Conservation (phyloP, 2,329 filamentous ascomycete genomes). For the Xylaria hypoxylon region DNA sequence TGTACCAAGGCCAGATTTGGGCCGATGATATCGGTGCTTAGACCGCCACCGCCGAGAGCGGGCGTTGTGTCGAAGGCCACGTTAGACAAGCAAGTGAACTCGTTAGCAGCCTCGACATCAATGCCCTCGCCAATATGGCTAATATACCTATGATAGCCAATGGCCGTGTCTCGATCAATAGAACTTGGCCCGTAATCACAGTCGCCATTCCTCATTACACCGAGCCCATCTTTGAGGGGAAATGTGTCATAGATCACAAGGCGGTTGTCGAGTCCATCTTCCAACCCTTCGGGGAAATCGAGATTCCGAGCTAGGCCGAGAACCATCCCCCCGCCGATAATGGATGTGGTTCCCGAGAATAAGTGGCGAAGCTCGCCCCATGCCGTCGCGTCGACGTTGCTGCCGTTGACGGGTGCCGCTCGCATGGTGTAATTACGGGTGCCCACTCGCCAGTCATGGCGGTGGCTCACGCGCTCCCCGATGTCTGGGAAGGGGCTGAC, state of each 20-base stretch:
- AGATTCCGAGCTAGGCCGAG: conserved; percentile 48
- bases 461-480: conserved; percentile 43
- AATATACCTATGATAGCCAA: conserved; percentile 42
- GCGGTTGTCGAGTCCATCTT: conserved; percentile 38
- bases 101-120: conserved; percentile 46
- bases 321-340: conserved; percentile 47
- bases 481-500: conserved; percentile 43
- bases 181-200: conserved; percentile 46
- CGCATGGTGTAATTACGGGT: conserved; percentile 41
- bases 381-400: conserved; percentile 38
- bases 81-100: conserved; percentile 48
- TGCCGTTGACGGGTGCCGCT: conserved; percentile 42
- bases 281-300: conserved; percentile 45
- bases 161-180: conserved; percentile 35
- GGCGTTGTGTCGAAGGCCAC: conserved; percentile 42
- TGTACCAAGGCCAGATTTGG: conserved; percentile 48
- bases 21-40: conserved; percentile 46
- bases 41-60: conserved; percentile 38
- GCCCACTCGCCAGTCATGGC: conserved; percentile 50
- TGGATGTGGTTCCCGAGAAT: conserved; percentile 49
- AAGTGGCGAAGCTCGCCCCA: conserved; percentile 50
- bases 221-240: conserved; percentile 44
- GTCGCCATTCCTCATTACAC: conserved; percentile 44
- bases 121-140: conserved; percentile 49
- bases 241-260: conserved; percentile 44